These are phyloP conservation scores for Dactylonectria macrodidyma DNA, from an alignment of 2,329 filamentous ascomycete species.

Conservation along the genomic window DNA sequence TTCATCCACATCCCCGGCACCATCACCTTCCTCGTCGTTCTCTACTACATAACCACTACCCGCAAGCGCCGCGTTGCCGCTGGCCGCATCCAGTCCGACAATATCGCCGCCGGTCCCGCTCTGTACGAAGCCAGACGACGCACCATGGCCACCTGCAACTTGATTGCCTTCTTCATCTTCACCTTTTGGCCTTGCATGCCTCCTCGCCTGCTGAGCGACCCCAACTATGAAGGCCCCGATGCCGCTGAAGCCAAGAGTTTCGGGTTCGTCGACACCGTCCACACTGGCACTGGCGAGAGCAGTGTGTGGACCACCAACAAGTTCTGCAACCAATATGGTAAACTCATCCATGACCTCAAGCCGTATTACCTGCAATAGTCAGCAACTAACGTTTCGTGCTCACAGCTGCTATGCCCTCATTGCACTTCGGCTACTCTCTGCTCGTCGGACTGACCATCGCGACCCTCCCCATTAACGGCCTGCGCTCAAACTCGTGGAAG, in stretches of 20 bases:
- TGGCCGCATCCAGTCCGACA: slow-evolving; percentile 47
- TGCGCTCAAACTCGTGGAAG: slow-evolving; percentile 66
- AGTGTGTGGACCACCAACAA: slow-evolving; percentile 72
- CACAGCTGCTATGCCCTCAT: slow-evolving; percentile 79
- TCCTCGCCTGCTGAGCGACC: slow-evolving; percentile 71
- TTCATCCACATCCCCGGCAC: slow-evolving; percentile 86
- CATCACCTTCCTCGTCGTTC: slow-evolving; percentile 75
- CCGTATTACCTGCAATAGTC: background rate
- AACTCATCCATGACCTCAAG: slow-evolving; percentile 42
- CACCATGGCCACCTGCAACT: slow-evolving; percentile 74
- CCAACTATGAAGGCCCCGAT: slow-evolving; percentile 67
- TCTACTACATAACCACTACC: slow-evolving; percentile 80
- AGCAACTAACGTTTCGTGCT: slow-evolving; percentile 25
- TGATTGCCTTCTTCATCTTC: slow-evolving; percentile 73
- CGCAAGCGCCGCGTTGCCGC: slow-evolving; percentile 60
- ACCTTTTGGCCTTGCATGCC: slow-evolving; percentile 77
- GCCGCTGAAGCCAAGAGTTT: slow-evolving; percentile 73
- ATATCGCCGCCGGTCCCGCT: slow-evolving; percentile 57
- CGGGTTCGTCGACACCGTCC: slow-evolving; percentile 74
- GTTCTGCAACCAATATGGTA: slow-evolving; percentile 83
- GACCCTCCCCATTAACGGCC: slow-evolving; percentile 72
- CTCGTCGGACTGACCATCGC: slow-evolving; percentile 80
- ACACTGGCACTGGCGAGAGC: slow-evolving; percentile 64
- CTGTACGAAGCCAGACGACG: slow-evolving; percentile 70
- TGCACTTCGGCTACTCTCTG: slow-evolving; percentile 83